phyloP scores from a whole-genome alignment of 2,329 filamentous ascomycete genomes.

The Xylariaceae sp. region DNA sequence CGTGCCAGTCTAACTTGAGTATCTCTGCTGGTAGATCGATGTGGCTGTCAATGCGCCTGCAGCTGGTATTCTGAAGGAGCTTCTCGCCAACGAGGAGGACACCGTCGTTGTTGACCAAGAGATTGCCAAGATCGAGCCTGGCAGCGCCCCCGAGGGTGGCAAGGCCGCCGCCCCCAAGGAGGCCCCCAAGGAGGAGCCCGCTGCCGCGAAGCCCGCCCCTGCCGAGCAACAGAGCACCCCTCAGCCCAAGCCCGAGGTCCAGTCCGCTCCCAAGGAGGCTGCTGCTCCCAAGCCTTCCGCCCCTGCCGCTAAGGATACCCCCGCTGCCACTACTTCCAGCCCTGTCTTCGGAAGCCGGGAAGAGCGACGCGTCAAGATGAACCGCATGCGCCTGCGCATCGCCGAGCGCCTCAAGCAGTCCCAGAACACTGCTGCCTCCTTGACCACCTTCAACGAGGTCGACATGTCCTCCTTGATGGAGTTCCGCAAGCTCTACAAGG shows the following conservation, averaged over 20 bases:
- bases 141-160: slow-evolving; percentile 55
- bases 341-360: slow-evolving; percentile 65
- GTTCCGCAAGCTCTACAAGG: slow-evolving; percentile 95
- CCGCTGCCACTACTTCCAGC: slow-evolving; percentile 31
- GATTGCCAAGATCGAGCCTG: slow-evolving; percentile 77
- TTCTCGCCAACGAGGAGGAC: slow-evolving; percentile 88
- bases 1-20: slow-evolving; percentile 10
- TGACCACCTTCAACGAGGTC: slow-evolving; percentile 98
- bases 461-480: slow-evolving; percentile 98
- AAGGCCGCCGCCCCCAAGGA: slow-evolving; percentile 55
- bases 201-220: slow-evolving; percentile 40
- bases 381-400: slow-evolving; percentile 96
- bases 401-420: slow-evolving; percentile 98
- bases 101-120: slow-evolving; percentile 94
- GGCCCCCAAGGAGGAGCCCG: slow-evolving; percentile 42
- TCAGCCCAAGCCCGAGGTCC: slow-evolving; percentile 36
- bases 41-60: slow-evolving; percentile 92
- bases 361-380: slow-evolving; percentile 97
- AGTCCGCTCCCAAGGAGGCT: slow-evolving; percentile 40
- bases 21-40: slow-evolving; percentile 63
- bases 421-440: slow-evolving; percentile 93
- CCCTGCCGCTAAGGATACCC: slow-evolving; percentile 39
- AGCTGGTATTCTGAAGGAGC: slow-evolving; percentile 84
- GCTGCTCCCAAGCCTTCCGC: slow-evolving; percentile 34
- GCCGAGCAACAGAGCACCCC: slow-evolving; percentile 31